Conservation (phyloP, 176 grass and related monocot genomes). For the Panicum miliaceum region DNA sequence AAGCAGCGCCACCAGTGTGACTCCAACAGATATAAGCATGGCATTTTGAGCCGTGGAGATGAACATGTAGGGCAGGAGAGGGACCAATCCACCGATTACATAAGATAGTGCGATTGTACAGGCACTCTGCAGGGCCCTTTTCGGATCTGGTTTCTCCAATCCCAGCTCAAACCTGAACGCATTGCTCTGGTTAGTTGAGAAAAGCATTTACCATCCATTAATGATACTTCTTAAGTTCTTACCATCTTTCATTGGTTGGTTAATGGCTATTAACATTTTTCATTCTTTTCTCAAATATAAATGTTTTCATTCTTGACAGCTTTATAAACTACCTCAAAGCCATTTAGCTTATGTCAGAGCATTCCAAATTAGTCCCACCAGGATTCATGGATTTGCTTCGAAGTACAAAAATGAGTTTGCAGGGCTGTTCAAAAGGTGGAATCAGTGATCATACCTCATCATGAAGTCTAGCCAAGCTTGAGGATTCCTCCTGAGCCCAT, state of each 20-base stretch:
- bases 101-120: slow-evolving; percentile 77
- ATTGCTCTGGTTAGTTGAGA: slow-evolving; percentile 22
- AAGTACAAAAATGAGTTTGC: neutral
- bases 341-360: neutral
- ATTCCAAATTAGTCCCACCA: neutral
- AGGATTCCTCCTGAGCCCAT: slow-evolving; percentile 72
- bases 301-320: slow-evolving; percentile 4
- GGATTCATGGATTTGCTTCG: neutral
- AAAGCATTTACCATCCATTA: neutral
- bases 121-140: slow-evolving; percentile 79
- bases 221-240: neutral
- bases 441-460: slow-evolving; percentile 72
- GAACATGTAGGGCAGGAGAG: slow-evolving; percentile 86
- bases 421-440: neutral
- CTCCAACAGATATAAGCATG: slow-evolving; percentile 73
- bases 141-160: slow-evolving; percentile 84
- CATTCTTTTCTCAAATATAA: neutral
- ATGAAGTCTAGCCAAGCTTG: slow-evolving; percentile 95
- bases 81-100: slow-evolving; percentile 73
- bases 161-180: slow-evolving; percentile 83
- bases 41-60: slow-evolving; percentile 62
- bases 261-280: neutral
- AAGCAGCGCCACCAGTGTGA: slow-evolving; percentile 65
- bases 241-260: neutral
- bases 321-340: neutral